Conservation (phyloP, 2,329 filamentous ascomycete species). For the Aureobasidium sp. region DNA sequence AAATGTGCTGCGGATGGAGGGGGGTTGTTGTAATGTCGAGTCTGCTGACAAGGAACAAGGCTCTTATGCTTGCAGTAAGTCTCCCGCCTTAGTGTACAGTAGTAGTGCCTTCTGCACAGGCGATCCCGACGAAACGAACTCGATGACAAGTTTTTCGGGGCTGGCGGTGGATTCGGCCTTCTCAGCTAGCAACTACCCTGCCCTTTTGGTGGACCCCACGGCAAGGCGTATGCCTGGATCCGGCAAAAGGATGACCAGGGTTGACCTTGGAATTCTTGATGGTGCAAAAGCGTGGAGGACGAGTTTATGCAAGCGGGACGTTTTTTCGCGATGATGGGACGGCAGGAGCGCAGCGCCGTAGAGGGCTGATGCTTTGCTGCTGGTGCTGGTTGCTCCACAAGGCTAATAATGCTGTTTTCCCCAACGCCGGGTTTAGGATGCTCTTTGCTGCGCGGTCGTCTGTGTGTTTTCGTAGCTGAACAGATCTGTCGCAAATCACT, state of each 20-base stretch:
- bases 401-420: slow-evolving; percentile 5
- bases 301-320: slow-evolving; percentile 4
- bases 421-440: neutral
- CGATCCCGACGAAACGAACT: neutral
- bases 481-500: neutral
- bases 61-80: slow-evolving; percentile 4
- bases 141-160: neutral
- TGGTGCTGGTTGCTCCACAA: neutral
- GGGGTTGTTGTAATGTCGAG: neutral
- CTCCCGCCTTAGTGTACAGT: neutral
- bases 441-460: slow-evolving; percentile 5
- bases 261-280: neutral
- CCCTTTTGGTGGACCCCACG: neutral
- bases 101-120: neutral
- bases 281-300: neutral
- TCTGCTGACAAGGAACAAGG: slow-evolving; percentile 10
- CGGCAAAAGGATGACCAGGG: slow-evolving; percentile 3
- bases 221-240: neutral
- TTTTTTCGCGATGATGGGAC: slow-evolving; percentile 3
- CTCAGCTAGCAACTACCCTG: slow-evolving; percentile 3
- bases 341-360: neutral
- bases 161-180: neutral
- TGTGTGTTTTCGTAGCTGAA: slow-evolving; percentile 5
- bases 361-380: neutral
- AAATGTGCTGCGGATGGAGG: neutral